Percentiles rank a stretch among this genome's conserved stretches.
Evolutionary conservation across 2,329 filamentous ascomycete species (phyloP).

Genomic region (Clonostachys chloroleuca): DNA sequence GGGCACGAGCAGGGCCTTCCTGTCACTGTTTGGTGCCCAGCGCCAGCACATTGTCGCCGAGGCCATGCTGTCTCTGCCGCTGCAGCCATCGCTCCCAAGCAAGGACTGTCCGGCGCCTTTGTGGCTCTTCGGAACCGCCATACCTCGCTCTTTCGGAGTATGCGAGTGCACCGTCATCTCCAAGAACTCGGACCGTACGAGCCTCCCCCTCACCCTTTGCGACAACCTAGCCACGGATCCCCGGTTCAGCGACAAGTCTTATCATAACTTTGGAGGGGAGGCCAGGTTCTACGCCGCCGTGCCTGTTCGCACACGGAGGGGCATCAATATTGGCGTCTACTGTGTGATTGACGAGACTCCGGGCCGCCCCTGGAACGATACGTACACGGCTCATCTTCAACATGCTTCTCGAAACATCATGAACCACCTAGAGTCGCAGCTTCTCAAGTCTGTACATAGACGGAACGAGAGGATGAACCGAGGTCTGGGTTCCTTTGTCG

Average conservation of each 20-base stretch:
- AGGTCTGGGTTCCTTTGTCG: constrained; percentile 27
- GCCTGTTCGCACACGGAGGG: constrained; percentile 29
- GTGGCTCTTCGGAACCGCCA: constrained; percentile 20
- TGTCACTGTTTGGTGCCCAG: constrained; percentile 45
- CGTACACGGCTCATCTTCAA: constrained; percentile 14
- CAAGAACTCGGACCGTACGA: not conserved
- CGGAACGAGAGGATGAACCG: constrained; percentile 28
- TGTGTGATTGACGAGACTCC: constrained; percentile 18
- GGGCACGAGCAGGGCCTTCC: constrained; percentile 31
- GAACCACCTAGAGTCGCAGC: constrained; percentile 24
- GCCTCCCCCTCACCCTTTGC: constrained; percentile 24
- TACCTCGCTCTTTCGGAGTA: constrained; percentile 17
- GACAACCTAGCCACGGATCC: constrained; percentile 22
- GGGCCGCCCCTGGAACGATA: constrained; percentile 12
- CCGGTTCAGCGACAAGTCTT: constrained; percentile 17
- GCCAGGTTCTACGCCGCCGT: constrained; percentile 33
- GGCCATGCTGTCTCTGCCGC: constrained; percentile 33
- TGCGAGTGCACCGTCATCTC: constrained; percentile 13
- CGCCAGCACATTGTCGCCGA: constrained; percentile 47
- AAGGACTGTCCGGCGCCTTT: constrained; percentile 8
- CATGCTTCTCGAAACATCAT: constrained; percentile 23
- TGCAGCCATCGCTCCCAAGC: constrained; percentile 14
- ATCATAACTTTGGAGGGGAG: constrained; percentile 10
- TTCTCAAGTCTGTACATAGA: constrained; percentile 14
- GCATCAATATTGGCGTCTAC: constrained; percentile 35